Percentiles rank a stretch among this genome's conserved stretches.
These are phyloP conservation scores for Sporothrix globosa DNA, from an alignment of 2,329 filamentous ascomycete genomes.

Conservation along the genomic window DNA sequence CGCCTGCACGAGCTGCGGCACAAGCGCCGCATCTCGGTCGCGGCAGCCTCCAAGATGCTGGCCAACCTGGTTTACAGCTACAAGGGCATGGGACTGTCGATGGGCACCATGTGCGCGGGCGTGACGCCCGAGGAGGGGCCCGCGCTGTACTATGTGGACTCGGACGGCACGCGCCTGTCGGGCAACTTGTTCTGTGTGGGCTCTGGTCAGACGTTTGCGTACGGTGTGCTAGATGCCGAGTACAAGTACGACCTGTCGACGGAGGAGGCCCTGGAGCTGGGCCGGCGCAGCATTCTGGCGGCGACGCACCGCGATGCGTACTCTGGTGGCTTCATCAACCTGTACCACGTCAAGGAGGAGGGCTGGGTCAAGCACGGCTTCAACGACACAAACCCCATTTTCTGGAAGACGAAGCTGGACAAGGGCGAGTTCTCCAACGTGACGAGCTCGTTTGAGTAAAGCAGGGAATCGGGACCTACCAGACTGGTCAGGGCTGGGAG, in stretches of 20 bases:
- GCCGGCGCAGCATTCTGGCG: slow-evolving; percentile 87
- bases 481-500: neutral
- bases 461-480: neutral
- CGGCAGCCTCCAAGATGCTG: slow-evolving; percentile 96
- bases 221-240: slow-evolving; percentile 94
- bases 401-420: slow-evolving; percentile 99
- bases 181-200: slow-evolving; percentile 99
- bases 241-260: slow-evolving; percentile 87
- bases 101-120: slow-evolving; percentile 99
- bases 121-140: slow-evolving; percentile 95
- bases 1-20: slow-evolving; percentile 98
- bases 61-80: slow-evolving; percentile 98
- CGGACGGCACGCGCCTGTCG: slow-evolving; percentile 86
- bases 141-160: slow-evolving; percentile 98
- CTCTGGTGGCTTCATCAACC: slow-evolving; percentile 97
- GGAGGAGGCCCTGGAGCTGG: slow-evolving; percentile 88
- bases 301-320: slow-evolving; percentile 98
- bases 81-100: slow-evolving; percentile 97
- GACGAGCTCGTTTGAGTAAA: slow-evolving; percentile 71
- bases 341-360: slow-evolving; percentile 98
- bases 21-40: slow-evolving; percentile 97
- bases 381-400: slow-evolving; percentile 96
- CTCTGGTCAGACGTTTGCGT: slow-evolving; percentile 97
- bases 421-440: slow-evolving; percentile 99
- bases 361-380: slow-evolving; percentile 99